Base-by-base conservation (phyloP, 2,329 filamentous ascomycete genomes). In the Colletotrichum destructivum region DNA sequence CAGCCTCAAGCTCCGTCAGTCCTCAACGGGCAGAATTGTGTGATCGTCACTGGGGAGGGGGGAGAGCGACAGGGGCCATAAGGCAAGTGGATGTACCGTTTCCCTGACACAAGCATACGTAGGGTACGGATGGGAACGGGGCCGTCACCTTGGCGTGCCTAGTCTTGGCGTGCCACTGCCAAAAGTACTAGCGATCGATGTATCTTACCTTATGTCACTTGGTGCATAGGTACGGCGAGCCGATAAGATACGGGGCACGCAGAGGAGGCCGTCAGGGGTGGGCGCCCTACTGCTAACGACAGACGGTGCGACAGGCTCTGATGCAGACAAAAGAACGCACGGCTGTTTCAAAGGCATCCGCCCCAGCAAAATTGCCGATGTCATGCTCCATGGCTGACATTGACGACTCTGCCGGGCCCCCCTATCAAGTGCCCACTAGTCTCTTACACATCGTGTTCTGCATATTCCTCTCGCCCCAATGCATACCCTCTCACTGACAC, bases 301-400 rank as follows among this genome's bases (percentile, higher is more conserved):
- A 16, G 31, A 49, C 21, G 18, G 47, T 21, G 47, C 21, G 49
- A 63, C 35, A 31, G 21, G 56, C 40, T 23, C 49, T 23, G 61
- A 31, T 31, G 55, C 55, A 38, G 59, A 55, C 52, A 55, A 69
- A 60, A 64, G 60, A 55, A 59, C 52, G 66, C 66, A 64, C 65
- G 66, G 62, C 66, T 71, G 69, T 72, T 69, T 72, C 69, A 72
- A 63, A 31, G 31, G 46, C 65, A 51, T 57, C 44, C 59, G 44
- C 57, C 35, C 35, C 65, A 69, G 38, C 44, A 44, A 69, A 69
- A 68, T 68, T 57, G 64, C 49, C 56, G 49, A 71, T 68, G 56
- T 62, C 49, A 71, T 66, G 62, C 54, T 55, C 26, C 46, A 42
- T 54, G 55, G 67, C 62, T 54, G 46, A 42, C 54, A 55, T n/a